phyloP scores from a whole-genome alignment of 2,329 filamentous ascomycete species.

The Claviceps quebecensis region DNA sequence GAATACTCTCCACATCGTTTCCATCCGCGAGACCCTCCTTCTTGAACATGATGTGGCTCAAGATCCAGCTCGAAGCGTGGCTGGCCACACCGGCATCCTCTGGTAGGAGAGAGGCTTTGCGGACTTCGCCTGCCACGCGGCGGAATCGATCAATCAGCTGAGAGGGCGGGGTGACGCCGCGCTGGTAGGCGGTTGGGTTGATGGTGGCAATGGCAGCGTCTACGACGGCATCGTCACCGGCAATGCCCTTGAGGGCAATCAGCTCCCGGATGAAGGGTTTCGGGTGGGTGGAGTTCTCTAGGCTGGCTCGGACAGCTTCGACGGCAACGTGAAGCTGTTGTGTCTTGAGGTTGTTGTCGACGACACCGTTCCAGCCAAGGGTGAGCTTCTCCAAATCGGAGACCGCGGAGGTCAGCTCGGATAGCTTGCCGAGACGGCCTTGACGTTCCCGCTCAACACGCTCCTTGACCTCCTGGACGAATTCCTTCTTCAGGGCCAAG shows the following conservation, averaged over 20 bases:
- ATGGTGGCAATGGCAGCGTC: conserved; percentile 93
- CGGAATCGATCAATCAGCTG: conserved; percentile 94
- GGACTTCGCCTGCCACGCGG: conserved; percentile 77
- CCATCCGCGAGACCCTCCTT: conserved; percentile 76
- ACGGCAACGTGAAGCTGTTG: conserved; percentile 95
- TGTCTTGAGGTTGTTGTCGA: conserved; percentile 81
- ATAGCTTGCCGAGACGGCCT: conserved; percentile 73
- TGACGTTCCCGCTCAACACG: conserved; percentile 82
- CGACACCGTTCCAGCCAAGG: conserved; percentile 75
- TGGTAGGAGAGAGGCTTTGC: conserved; percentile 84
- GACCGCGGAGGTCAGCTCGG: conserved; percentile 64
- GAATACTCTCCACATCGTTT: conserved; percentile 83
- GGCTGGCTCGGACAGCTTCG: conserved; percentile 74
- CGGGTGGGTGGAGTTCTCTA: conserved; percentile 58
- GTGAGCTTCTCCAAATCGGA: conserved; percentile 78
- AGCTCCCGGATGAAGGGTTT: conserved; percentile 85
- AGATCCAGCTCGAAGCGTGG: conserved; percentile 76
- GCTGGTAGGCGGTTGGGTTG: conserved; percentile 86
- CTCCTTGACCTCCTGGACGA: conserved; percentile 61
- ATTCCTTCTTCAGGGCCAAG: conserved; percentile 73
- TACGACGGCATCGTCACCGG: conserved; percentile 70
- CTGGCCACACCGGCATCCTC: conserved; percentile 90
- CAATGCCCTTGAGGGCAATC: conserved; percentile 86
- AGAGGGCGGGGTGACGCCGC: conserved; percentile 67
- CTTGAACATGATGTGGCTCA: conserved; percentile 93